phyloP scores from a whole-genome alignment of 1,139 yeast genomes.

The Pneumocystis canis region DNA sequence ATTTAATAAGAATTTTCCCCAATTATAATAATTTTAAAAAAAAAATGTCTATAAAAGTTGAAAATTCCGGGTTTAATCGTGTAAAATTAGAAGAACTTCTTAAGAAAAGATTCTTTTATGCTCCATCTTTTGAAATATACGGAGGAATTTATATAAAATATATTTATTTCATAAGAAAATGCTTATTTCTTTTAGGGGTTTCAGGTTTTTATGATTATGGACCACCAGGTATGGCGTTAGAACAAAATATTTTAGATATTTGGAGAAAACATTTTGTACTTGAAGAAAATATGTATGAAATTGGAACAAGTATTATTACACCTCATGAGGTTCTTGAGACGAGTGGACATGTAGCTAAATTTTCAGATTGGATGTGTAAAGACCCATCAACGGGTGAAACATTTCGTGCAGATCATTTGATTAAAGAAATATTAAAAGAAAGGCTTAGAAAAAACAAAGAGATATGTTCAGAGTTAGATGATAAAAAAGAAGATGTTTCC shows the following conservation, averaged over 20 bases:
- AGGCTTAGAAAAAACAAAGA: constrained; percentile 92
- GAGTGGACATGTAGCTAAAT: constrained; percentile 97
- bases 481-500: constrained; percentile 49
- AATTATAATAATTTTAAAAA: background rate
- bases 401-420: constrained; percentile 95
- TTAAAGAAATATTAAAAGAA: constrained; percentile 91
- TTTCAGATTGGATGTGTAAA: constrained; percentile 98
- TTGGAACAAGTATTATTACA: constrained; percentile 93
- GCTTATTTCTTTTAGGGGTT: constrained; percentile 40
- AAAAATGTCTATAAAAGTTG: background rate
- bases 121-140: constrained; percentile 92
- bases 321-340: constrained; percentile 96
- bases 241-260: constrained; percentile 81
- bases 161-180: background rate
- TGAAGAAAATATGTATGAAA: constrained; percentile 98
- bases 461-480: constrained; percentile 68
- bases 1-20: background rate
- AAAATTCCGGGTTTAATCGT: constrained; percentile 41
- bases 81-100: constrained; percentile 79
- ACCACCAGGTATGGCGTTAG: constrained; percentile 98
- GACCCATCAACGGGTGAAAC: constrained; percentile 94
- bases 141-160: constrained; percentile 30
- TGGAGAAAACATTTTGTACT: constrained; percentile 97
- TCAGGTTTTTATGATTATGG: constrained; percentile 97
- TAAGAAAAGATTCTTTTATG: constrained; percentile 90